Evolutionary conservation across 2,329 filamentous ascomycete species (phyloP).

Genomic region (Pseudofabraea citricarpa): DNA sequence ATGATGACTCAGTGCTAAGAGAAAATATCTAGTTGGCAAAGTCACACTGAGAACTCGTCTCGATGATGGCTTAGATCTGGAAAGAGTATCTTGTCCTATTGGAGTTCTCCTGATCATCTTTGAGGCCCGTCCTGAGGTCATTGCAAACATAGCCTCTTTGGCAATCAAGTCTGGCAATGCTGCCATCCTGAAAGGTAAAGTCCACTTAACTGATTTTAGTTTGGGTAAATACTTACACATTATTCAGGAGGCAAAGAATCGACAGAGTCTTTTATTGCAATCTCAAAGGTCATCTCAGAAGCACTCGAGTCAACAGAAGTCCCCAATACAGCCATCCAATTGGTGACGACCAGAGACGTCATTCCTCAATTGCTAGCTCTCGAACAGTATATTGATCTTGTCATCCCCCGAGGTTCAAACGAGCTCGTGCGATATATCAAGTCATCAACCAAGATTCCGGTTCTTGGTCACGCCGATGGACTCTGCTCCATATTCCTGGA

Average conservation of each 20-base stretch:
- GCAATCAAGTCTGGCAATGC: slow-evolving; percentile 97
- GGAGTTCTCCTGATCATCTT: slow-evolving; percentile 98
- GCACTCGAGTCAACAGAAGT: slow-evolving; percentile 71
- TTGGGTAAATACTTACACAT: slow-evolving; percentile 7
- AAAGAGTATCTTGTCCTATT: slow-evolving; percentile 89
- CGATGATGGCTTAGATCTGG: slow-evolving; percentile 79
- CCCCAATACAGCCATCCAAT: slow-evolving; percentile 82
- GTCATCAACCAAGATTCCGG: slow-evolving; percentile 84
- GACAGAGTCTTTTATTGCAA: slow-evolving; percentile 88
- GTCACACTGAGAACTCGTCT: slow-evolving; percentile 78
- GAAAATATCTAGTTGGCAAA: slow-evolving; percentile 62
- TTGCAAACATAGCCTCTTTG: slow-evolving; percentile 93
- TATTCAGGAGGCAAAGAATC: slow-evolving; percentile 83
- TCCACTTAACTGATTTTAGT: not conserved
- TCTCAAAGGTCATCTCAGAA: slow-evolving; percentile 76
- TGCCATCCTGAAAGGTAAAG: slow-evolving; percentile 80
- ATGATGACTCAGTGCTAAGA: not conserved
- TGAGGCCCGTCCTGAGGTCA: slow-evolving; percentile 94
- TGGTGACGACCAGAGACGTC: slow-evolving; percentile 88
- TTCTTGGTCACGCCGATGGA: slow-evolving; percentile 93
- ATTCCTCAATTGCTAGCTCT: slow-evolving; percentile 83
- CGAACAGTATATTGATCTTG: slow-evolving; percentile 86
- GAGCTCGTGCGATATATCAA: slow-evolving; percentile 66
- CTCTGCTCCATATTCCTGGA: slow-evolving; percentile 86
- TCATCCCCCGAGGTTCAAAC: slow-evolving; percentile 67